These are phyloP conservation scores for Penicillium steckii DNA, from an alignment of 495 filamentous ascomycete genomes.

Conservation along the genomic window DNA sequence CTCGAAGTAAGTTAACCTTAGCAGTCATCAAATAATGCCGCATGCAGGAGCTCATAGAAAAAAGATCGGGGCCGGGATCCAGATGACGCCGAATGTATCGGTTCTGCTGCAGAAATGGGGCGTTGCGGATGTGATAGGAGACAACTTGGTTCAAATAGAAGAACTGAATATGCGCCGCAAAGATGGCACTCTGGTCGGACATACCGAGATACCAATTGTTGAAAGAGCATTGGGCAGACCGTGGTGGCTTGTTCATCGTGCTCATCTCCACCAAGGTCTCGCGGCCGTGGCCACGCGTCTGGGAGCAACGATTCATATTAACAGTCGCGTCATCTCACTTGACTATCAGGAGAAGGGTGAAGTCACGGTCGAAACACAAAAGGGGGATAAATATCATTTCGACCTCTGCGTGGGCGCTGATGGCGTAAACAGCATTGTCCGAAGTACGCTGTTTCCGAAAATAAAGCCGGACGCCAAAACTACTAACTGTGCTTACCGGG, in stretches of 20 bases:
- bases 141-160: slow-evolving; percentile 33
- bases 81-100: slow-evolving; percentile 55
- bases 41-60: neutral
- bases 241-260: slow-evolving; percentile 38
- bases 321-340: slow-evolving; percentile 30
- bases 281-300: slow-evolving; percentile 27
- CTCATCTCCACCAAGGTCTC: slow-evolving; percentile 40
- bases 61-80: slow-evolving; percentile 58
- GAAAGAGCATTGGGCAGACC: slow-evolving; percentile 17
- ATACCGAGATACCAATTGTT: slow-evolving; percentile 26
- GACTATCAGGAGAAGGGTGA: slow-evolving; percentile 16
- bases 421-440: slow-evolving; percentile 37
- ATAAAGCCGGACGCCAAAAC: slow-evolving; percentile 36
- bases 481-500: slow-evolving; percentile 40
- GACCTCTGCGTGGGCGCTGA: slow-evolving; percentile 43
- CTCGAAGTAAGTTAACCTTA: slow-evolving; percentile 7
- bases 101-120: slow-evolving; percentile 43
- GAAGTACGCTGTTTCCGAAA: slow-evolving; percentile 33
- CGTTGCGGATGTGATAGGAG: slow-evolving; percentile 33
- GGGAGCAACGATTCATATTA: slow-evolving; percentile 32
- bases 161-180: slow-evolving; percentile 40
- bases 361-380: slow-evolving; percentile 31
- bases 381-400: slow-evolving; percentile 31
- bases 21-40: neutral
- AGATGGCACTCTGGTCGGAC: slow-evolving; percentile 36